Conservation (phyloP, 2,329 filamentous ascomycete species). For the Fusarium zealandicum region DNA sequence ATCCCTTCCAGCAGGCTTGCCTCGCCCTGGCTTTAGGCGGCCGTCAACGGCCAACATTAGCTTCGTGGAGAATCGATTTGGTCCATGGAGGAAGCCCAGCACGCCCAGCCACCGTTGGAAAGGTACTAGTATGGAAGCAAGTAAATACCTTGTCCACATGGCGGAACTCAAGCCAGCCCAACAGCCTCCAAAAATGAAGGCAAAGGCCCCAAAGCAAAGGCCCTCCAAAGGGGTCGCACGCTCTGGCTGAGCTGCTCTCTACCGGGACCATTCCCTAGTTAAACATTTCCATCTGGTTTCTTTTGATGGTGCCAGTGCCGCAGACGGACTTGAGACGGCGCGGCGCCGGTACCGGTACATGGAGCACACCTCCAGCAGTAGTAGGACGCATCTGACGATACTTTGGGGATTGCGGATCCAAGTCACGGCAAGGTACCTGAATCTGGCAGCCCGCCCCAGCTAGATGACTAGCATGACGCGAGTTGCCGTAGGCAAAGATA, state of each 20-base stretch:
- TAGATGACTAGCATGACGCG: constrained; percentile 19
- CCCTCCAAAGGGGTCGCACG: constrained; percentile 17
- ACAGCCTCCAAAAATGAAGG: constrained; percentile 13
- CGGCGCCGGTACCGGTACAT: constrained; percentile 8
- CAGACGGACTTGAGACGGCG: constrained; percentile 4
- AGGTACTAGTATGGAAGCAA: no score
- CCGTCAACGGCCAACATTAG: constrained; percentile 14
- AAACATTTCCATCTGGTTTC: constrained; percentile 35
- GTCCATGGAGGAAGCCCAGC: constrained; percentile 13
- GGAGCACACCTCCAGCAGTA: neutral
- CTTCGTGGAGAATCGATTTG: constrained; percentile 28
- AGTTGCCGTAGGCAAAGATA: neutral
- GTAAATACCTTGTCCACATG: constrained; percentile 7
- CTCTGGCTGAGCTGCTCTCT: constrained; percentile 9
- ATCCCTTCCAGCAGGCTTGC: neutral
- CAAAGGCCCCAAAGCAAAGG: constrained; percentile 12
- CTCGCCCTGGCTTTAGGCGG: constrained; percentile 12
- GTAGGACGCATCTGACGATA: constrained; percentile 21
- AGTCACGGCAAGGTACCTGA: constrained; percentile 15
- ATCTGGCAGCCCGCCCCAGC: constrained; percentile 26
- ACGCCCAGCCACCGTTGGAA: constrained; percentile 3
- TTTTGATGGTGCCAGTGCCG: constrained; percentile 31
- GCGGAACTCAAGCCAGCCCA: constrained; percentile 4
- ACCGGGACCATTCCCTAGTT: constrained; percentile 24
- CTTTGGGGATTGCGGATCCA: constrained; percentile 26